Conservation (phyloP, 495 filamentous ascomycete genomes). For the Neurospora sp. region DNA sequence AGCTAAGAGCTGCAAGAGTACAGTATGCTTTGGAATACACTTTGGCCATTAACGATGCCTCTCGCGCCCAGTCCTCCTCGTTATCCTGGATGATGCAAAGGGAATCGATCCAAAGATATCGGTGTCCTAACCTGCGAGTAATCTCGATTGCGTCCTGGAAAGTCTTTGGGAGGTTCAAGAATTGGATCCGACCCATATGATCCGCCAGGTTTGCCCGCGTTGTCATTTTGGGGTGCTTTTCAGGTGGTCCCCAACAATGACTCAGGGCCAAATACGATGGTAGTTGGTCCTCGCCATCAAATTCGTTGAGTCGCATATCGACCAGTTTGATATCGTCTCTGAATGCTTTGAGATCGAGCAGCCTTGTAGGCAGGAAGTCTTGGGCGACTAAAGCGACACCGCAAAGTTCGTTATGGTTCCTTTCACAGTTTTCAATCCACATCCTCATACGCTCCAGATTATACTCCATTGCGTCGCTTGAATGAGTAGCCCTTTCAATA, state of each 20-base stretch:
- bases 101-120: conserved; percentile 28
- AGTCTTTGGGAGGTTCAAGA: conserved; percentile 6
- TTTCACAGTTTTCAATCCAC: not conserved
- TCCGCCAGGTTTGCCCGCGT: not conserved
- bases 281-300: not conserved
- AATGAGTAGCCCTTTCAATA: no score
- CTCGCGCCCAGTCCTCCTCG: conserved; percentile 14
- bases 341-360: not conserved
- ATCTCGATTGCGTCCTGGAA: conserved; percentile 18
- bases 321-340: not conserved
- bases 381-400: no score
- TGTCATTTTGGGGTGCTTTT: not conserved
- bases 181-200: not conserved
- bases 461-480: not conserved
- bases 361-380: not conserved
- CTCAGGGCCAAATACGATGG: not conserved
- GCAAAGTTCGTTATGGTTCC: no score
- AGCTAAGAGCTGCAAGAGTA: not conserved
- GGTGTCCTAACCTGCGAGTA: conserved; percentile 10
- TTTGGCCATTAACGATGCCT: conserved; percentile 3
- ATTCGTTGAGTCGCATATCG: not conserved
- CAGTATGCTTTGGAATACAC: not conserved
- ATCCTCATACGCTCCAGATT: not conserved
- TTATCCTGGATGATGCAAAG: conserved; percentile 28
- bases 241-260: not conserved